These are phyloP conservation scores for Verruconis gallopava DNA, from an alignment of 2,329 filamentous ascomycete genomes.

Conservation along the genomic window DNA sequence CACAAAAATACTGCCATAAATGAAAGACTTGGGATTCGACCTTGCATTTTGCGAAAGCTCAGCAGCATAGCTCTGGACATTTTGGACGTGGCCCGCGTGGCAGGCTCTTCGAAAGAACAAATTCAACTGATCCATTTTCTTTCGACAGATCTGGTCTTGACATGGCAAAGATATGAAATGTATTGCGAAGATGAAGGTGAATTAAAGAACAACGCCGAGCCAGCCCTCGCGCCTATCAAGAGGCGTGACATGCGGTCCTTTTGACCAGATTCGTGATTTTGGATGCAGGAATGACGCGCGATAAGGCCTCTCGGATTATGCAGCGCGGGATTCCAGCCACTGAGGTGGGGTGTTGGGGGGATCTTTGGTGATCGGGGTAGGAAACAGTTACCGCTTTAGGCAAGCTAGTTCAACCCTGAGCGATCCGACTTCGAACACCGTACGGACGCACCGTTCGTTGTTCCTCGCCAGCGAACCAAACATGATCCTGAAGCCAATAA, in stretches of 20 bases:
- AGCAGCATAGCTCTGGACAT: not conserved
- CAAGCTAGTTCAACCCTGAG: not conserved
- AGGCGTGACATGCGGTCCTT: constrained; percentile 9
- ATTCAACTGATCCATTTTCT: constrained; percentile 14
- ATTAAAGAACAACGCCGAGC: no score
- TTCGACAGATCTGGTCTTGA: no score
- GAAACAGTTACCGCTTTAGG: not conserved
- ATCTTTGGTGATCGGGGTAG: no score
- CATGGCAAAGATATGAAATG: no score
- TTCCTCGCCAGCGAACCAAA: no score
- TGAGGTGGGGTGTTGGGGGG: not conserved
- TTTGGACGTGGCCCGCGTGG: constrained; percentile 4
- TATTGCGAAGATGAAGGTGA: no score
- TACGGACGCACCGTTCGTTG: no score
- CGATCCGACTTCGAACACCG: not conserved
- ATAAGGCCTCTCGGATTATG: not conserved
- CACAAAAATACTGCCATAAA: constrained; percentile 22
- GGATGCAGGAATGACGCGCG: not conserved
- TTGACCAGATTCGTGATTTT: not conserved
- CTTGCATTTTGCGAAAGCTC: constrained; percentile 12
- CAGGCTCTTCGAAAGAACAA: constrained; percentile 12
- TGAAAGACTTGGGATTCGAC: constrained; percentile 14
- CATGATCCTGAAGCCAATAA: no score
- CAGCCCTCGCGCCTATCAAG: constrained; percentile 6
- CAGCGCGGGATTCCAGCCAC: not conserved